Evolutionary conservation across 208 protist species (phyloP).

Genomic region (Trypanosoma scelopori): DNA sequence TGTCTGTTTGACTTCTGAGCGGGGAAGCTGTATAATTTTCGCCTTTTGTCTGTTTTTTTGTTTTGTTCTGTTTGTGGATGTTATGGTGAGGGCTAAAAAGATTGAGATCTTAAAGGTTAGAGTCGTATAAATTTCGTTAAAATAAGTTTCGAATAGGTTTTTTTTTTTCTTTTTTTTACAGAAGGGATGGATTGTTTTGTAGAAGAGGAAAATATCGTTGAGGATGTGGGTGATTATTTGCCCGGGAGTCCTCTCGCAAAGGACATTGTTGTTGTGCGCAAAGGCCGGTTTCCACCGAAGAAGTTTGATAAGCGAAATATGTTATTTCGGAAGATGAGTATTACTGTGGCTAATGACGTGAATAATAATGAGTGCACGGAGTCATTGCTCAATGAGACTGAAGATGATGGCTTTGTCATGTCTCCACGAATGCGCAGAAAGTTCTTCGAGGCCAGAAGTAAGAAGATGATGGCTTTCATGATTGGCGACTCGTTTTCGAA

Average conservation of each 20-base stretch:
- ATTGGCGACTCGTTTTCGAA: no score
- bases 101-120: no score
- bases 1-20: constrained; percentile 46
- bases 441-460: background rate
- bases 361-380: background rate
- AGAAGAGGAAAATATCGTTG: background rate
- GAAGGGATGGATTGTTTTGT: constrained; percentile 1
- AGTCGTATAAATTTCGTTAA: no score
- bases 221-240: constrained; percentile 11
- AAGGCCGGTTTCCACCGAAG: constrained; percentile 2
- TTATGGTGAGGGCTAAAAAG: no score
- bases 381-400: background rate
- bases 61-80: no score
- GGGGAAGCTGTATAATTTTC: background rate
- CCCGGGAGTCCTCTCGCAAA: constrained; percentile 7
- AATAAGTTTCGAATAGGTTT: no score
- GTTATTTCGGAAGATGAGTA: no score
- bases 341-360: background rate
- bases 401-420: constrained; percentile 11
- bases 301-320: background rate
- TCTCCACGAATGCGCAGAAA: constrained; percentile 6
- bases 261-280: background rate
- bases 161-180: no score
- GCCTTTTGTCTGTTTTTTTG: background rate
- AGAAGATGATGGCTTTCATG: background rate